Conservation (phyloP, 768 basidiomycete genomes). For the Calocybe indica region DNA sequence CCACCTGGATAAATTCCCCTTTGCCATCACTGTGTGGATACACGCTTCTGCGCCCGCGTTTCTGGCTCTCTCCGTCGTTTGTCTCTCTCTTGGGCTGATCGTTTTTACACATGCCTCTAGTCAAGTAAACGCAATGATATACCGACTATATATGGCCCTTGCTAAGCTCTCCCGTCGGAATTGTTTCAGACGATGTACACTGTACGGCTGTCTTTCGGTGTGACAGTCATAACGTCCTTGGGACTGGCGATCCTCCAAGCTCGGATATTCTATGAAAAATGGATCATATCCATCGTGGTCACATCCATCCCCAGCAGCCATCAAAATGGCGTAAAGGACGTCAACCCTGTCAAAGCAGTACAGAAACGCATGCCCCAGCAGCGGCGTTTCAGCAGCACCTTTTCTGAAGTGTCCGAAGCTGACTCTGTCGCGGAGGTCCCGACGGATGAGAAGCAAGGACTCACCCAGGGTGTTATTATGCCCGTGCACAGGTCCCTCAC, state of each 20-base stretch:
- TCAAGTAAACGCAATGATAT: conserved; percentile 1
- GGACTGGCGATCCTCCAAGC: conserved; percentile 4
- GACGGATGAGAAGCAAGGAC: background rate
- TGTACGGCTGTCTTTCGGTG: conserved; percentile 8
- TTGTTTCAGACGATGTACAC: conserved; percentile 1
- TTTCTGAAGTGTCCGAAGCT: conserved; percentile 6
- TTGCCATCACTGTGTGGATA: conserved; percentile 12
- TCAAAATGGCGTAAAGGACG: no score
- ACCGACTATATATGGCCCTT: background rate
- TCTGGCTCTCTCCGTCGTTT: conserved; percentile 11
- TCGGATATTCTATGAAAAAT: conserved; percentile 14
- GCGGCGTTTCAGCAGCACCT: conserved; percentile 3
- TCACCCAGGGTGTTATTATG: background rate
- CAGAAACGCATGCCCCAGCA: no score
- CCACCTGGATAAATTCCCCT: conserved; percentile 9
- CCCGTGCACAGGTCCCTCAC: background rate
- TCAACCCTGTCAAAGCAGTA: no score
- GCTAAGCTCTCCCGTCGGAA: background rate
- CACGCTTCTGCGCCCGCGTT: conserved; percentile 11
- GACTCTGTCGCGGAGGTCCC: conserved; percentile 2
- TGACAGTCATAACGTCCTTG: conserved; percentile 9
- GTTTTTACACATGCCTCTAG: conserved; percentile 9
- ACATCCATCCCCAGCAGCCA: background rate
- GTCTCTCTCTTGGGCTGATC: conserved; percentile 10
- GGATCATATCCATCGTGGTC: background rate